These are phyloP conservation scores for Posidonia australis DNA, from an alignment of 106 monocot species.

Conservation along the genomic window DNA sequence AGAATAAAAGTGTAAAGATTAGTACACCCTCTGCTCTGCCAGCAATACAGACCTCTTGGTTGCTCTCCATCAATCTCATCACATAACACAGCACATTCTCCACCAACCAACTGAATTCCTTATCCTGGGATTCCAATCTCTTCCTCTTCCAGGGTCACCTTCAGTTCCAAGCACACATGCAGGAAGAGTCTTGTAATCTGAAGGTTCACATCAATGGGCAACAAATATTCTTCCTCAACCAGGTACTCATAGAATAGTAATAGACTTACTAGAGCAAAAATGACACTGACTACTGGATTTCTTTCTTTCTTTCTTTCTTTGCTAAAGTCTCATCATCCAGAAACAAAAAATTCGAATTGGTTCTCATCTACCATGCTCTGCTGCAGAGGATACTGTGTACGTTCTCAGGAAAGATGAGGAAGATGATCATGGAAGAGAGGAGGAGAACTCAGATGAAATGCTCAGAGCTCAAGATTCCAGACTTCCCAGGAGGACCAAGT, in stretches of 20 bases:
- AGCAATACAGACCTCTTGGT: neutral
- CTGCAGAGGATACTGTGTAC: slow-evolving; percentile 34
- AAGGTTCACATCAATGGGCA: slow-evolving; percentile 56
- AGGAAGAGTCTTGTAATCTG: slow-evolving; percentile 42
- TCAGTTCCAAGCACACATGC: slow-evolving; percentile 21
- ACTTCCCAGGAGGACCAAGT: slow-evolving; percentile 50
- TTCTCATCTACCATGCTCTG: neutral
- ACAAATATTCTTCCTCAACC: slow-evolving; percentile 47
- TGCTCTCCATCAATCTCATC: neutral
- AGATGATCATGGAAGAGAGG: neutral
- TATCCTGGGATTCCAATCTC: neutral
- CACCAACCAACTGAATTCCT: neutral
- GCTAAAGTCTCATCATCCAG: neutral
- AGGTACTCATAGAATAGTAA: slow-evolving; percentile 33
- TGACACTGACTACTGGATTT: no score
- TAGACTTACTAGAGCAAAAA: no score
- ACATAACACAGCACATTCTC: neutral
- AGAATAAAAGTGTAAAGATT: neutral
- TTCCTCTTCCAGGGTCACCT: neutral
- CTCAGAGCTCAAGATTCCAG: slow-evolving; percentile 28
- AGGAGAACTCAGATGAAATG: neutral
- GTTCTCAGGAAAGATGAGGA: slow-evolving; percentile 44
- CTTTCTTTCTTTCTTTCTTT: no score
- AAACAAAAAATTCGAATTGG: no score
- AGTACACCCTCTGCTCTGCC: neutral